These are phyloP conservation scores for Podaxis sp. DNA, from an alignment of 768 basidiomycete species.

Conservation along the genomic window DNA sequence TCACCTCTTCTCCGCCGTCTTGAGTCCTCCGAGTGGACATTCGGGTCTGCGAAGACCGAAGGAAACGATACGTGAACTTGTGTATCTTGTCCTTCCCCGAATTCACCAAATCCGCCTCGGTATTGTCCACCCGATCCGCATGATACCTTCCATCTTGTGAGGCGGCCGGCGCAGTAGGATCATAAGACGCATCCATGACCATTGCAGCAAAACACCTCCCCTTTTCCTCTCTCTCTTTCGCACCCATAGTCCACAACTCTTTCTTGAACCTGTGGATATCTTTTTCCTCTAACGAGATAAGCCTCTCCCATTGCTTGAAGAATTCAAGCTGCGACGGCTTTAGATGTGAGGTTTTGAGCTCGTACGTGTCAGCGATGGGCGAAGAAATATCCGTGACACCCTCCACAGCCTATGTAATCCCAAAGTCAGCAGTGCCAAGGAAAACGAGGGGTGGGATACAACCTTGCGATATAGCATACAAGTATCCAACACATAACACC, in stretches of 20 bases:
- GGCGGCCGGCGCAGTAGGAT: conserved; percentile 18
- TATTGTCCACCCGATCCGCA: conserved; percentile 8
- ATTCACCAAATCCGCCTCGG: conserved; percentile 18
- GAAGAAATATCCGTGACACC: conserved; percentile 28
- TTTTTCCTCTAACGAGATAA: conserved; percentile 84
- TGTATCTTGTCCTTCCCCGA: conserved; percentile 60
- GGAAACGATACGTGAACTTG: conserved; percentile 76
- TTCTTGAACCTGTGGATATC: conserved; percentile 82
- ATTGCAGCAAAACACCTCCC: conserved; percentile 87
- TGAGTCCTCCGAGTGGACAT: neutral
- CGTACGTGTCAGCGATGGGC: conserved; percentile 68
- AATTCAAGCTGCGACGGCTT: conserved; percentile 66
- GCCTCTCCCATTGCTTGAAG: conserved; percentile 88
- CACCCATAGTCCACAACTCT: conserved; percentile 92
- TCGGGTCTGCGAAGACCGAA: conserved; percentile 28
- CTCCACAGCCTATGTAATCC: conserved; percentile 8
- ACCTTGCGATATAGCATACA: conserved; percentile 95
- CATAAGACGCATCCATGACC: conserved; percentile 55
- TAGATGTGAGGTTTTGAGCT: conserved; percentile 79
- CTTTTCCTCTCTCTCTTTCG: conserved; percentile 70
- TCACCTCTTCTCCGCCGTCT: neutral
- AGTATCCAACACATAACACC: conserved; percentile 78
- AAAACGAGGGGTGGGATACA: conserved; percentile 10
- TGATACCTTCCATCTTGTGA: conserved; percentile 6
- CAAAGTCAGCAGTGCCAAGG: neutral